phyloP scores from a whole-genome alignment of 2,329 filamentous ascomycete genomes.

The Paecilomyces fulvus region DNA sequence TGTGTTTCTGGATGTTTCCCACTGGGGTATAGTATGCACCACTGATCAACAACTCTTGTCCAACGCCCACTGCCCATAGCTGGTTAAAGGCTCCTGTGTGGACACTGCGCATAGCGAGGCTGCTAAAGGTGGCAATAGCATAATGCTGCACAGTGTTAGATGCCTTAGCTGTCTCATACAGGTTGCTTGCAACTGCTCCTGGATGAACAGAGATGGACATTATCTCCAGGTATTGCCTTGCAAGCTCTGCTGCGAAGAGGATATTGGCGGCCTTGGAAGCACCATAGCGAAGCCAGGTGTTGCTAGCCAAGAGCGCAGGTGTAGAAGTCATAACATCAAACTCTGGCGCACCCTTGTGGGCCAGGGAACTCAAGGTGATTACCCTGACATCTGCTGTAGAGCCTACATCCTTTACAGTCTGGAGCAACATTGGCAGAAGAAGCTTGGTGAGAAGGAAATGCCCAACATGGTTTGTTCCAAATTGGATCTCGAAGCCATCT shows the following conservation, averaged over 20 bases:
- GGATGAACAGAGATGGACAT: conserved; percentile 43
- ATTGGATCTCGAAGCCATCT: conserved; percentile 36
- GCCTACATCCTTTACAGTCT: conserved; percentile 20
- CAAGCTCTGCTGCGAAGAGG: conserved; percentile 39
- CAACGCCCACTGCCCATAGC: conserved; percentile 32
- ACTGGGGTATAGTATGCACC: conserved; percentile 37
- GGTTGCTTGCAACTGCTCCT: conserved; percentile 34
- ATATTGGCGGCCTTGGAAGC: conserved; percentile 46
- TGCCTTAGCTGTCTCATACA: conserved; percentile 27
- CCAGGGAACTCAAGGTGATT: conserved; percentile 31
- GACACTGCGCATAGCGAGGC: conserved; percentile 22
- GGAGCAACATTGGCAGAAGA: conserved; percentile 32
- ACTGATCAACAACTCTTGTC: conserved; percentile 23
- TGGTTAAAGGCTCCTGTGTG: conserved; percentile 32
- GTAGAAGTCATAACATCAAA: conserved; percentile 32
- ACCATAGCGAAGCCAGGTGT: conserved; percentile 41
- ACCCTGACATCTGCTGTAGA: conserved; percentile 25
- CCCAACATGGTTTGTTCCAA: conserved; percentile 41
- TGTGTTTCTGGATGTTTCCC: conserved; percentile 23
- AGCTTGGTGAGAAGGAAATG: conserved; percentile 39
- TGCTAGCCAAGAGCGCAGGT: conserved; percentile 20
- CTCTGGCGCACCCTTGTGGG: conserved; percentile 23
- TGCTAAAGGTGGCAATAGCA: conserved; percentile 11
- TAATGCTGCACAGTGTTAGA: conserved; percentile 15
- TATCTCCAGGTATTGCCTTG: conserved; percentile 35